Evolutionary conservation across 2,329 filamentous ascomycete genomes (phyloP), one percentile per base, ranked within the genome.

Genomic region (Geosmithia morbida): DNA sequence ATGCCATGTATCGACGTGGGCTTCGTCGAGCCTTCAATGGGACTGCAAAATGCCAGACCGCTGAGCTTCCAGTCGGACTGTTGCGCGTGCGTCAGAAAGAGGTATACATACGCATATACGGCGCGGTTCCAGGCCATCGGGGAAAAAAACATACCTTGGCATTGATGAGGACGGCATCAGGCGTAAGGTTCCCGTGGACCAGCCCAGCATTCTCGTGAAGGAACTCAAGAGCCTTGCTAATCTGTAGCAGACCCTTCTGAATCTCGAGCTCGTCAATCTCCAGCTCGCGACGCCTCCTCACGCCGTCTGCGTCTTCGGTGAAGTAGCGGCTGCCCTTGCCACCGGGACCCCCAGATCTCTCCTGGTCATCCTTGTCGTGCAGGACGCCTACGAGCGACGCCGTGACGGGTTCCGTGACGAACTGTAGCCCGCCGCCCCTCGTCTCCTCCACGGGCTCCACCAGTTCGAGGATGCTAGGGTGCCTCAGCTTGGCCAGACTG

Each of bases 251-350:
- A 0, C 92, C 92, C 65, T 98, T 98, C 62, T 98, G 92, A 56
- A 97, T 94, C 65, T 98, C 92, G 50, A 98, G 70, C 66, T 97
- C 92, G 60, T 98, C 92, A 51, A 98, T 87, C 61, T 97, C 90
- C 14, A 96, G 65, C 58, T 97, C 89, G 55, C 85, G 75, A 56
- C 87, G 72, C 55, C 81, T 75, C 53, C 79, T 74, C 45, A 78
- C 79, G 37, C 85, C 85, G 54, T 89, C 83, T 1, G 81, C 71
- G 54, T 88, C 84, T 58, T 92, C 87, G 2, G 85, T 81, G 48
- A 92, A 83, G 65, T 82, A 92, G 55, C 87, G 81, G 61, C 86
- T 88, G 3, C 80, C 72, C 50, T 87, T 73, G 11, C 85, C 81
- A 41, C 82, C 79, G 0, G 77, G 72, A 7, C 85, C 80, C 39